Conservation (phyloP, 352 stramenopile genomes). For the Globisporangium orthogonon region DNA sequence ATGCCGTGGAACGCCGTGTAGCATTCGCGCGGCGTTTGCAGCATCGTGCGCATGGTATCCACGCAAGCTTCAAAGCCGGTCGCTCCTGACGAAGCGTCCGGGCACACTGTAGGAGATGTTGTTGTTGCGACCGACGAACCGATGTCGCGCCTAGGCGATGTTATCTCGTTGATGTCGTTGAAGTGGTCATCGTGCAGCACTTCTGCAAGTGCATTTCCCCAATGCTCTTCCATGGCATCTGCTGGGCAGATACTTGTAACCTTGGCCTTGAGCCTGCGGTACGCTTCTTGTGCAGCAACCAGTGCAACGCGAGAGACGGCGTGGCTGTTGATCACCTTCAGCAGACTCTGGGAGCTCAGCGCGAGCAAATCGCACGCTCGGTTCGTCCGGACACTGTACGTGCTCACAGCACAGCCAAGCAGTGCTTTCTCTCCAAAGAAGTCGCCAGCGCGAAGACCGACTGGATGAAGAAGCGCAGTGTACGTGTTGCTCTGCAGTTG, state of each 20-base stretch:
- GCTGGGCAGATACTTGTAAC: too few relatives aligned
- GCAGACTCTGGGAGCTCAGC: conserved; percentile 29
- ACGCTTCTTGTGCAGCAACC: too few relatives aligned
- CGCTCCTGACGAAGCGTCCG: not conserved
- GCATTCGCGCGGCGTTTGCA: conserved; percentile 7
- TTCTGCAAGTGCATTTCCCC: not conserved
- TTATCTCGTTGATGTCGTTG: not conserved
- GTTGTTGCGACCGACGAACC: not conserved
- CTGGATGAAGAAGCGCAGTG: conserved; percentile 2
- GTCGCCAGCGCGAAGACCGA: conserved; percentile 20
- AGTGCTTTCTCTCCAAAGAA: conserved; percentile 58
- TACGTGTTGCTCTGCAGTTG: conserved; percentile 5
- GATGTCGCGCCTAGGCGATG: not conserved
- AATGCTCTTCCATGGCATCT: too few relatives aligned
- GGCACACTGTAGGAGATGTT: not conserved
- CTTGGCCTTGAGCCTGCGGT: too few relatives aligned
- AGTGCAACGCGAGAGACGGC: conserved; percentile 33
- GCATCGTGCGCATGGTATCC: not conserved
- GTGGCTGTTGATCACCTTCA: conserved; percentile 35
- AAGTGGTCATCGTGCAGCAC: conserved; percentile 1
- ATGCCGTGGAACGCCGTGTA: conserved; percentile 7
- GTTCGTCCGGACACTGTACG: conserved; percentile 39
- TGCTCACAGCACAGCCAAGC: conserved; percentile 43
- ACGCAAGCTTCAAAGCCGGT: not conserved
- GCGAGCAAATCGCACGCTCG: conserved; percentile 55